Percentiles rank a stretch among this genome's conserved stretches.
Conservation (phyloP, 257 asterid species). For the Sherardia arvensis region DNA sequence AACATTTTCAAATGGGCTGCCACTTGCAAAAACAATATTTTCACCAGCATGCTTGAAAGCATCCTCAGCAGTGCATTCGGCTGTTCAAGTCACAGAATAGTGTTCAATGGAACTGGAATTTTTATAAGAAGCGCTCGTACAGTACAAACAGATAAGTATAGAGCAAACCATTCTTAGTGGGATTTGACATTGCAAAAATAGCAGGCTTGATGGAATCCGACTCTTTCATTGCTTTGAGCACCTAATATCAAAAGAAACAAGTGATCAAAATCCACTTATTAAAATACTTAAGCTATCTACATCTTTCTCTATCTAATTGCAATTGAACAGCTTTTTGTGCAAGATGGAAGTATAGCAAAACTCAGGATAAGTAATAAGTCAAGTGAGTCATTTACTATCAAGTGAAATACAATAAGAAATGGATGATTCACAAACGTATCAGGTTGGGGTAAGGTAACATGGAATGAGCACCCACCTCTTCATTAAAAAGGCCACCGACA, state of each 20-base stretch:
- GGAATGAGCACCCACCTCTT: conserved; percentile 50
- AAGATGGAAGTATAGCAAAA: neutral
- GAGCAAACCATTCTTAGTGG: conserved; percentile 80
- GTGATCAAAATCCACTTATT: neutral
- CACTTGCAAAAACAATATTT: conserved; percentile 88
- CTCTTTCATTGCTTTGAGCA: conserved; percentile 85
- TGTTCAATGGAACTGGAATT: conserved; percentile 13
- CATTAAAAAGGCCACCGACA: conserved; percentile 83
- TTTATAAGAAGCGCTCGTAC: conserved; percentile 8
- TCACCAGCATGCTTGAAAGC: conserved; percentile 96
- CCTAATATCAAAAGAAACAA: conserved; percentile 39
- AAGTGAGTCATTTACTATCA: neutral
- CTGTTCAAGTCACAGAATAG: conserved; percentile 42
- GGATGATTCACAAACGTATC: neutral
- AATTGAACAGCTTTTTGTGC: neutral
- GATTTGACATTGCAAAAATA: conserved; percentile 98
- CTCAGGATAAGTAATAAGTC: neutral
- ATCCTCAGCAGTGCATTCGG: conserved; percentile 87
- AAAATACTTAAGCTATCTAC: no score
- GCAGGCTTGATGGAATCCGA: conserved; percentile 89
- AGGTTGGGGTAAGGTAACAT: neutral
- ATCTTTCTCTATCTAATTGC: no score
- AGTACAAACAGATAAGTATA: neutral
- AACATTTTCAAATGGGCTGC: conserved; percentile 91
- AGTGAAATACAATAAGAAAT: neutral